Conservation (phyloP, 805 yeast genomes). For the Wickerhamiella hasegawae region DNA sequence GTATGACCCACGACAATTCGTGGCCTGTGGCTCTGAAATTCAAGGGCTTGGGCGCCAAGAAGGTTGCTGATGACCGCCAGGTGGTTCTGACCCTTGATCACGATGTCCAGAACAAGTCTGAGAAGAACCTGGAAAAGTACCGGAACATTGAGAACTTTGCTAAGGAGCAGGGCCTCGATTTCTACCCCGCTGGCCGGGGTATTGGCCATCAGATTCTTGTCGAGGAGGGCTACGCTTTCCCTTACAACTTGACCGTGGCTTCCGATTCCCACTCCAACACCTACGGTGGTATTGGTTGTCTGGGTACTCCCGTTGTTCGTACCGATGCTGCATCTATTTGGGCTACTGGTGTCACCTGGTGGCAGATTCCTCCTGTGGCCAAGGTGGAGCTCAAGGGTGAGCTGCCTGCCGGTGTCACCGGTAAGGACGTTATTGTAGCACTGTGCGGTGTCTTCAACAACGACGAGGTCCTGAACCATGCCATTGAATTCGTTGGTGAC, state of each 20-base stretch:
- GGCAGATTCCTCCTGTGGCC: slow-evolving; percentile 99
- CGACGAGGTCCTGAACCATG: slow-evolving; percentile 75
- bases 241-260: slow-evolving; percentile 83
- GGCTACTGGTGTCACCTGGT: slow-evolving; percentile 99
- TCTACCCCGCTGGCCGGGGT: slow-evolving; percentile 98
- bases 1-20: slow-evolving; percentile 98
- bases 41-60: slow-evolving; percentile 81
- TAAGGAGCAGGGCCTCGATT: slow-evolving; percentile 77
- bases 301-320: slow-evolving; percentile 96
- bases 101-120: slow-evolving; percentile 88
- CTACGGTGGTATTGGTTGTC: slow-evolving; percentile 89
- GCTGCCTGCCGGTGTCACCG: slow-evolving; percentile 76
- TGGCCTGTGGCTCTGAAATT: slow-evolving; percentile 99
- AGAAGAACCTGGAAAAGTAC: slow-evolving; percentile 78
- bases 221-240: slow-evolving; percentile 97
- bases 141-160: slow-evolving; percentile 81
- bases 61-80: slow-evolving; percentile 72
- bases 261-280: slow-evolving; percentile 97
- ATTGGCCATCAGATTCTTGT: slow-evolving; percentile 99
- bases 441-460: slow-evolving; percentile 84
- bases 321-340: slow-evolving; percentile 98
- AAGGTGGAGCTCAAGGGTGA: slow-evolving; percentile 71
- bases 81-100: slow-evolving; percentile 95
- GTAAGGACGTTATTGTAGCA: slow-evolving; percentile 94
- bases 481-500: slow-evolving; percentile 19